phyloP scores from a whole-genome alignment of 75 land plant species.

The Pseudotsuga menziesii region DNA sequence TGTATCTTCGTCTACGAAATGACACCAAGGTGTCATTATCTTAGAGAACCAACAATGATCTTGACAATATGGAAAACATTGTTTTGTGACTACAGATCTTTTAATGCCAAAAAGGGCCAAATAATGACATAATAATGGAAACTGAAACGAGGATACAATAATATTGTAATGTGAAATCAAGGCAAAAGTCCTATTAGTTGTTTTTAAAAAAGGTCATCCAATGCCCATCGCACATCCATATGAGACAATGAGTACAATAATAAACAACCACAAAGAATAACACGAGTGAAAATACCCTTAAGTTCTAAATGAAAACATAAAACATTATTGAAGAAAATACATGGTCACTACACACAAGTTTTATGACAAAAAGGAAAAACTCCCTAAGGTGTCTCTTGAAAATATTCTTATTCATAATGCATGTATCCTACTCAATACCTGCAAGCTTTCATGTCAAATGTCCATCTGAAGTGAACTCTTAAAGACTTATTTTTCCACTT shows the following conservation, averaged over 20 bases:
- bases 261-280: neutral
- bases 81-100: neutral
- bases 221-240: conserved; percentile 86
- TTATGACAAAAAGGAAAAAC: conserved; percentile 85
- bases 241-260: conserved; percentile 21
- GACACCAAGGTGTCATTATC: neutral
- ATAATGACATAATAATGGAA: neutral
- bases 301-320: neutral
- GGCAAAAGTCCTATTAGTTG: conserved; percentile 55
- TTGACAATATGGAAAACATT: neutral
- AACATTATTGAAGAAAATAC: conserved; percentile 24
- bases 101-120: neutral
- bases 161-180: neutral
- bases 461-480: neutral
- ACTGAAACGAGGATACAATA: neutral
- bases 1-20: neutral
- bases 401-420: conserved; percentile 51
- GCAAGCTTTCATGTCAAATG: conserved; percentile 10
- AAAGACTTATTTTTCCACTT: neutral
- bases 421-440: conserved; percentile 91
- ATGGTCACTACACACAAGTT: conserved; percentile 96
- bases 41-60: neutral
- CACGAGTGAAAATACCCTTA: neutral
- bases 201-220: conserved; percentile 69
- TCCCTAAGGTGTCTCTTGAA: conserved; percentile 79